Base-by-base conservation (phyloP, 2,329 filamentous ascomycete genomes). In the Colletotrichum sp. region DNA sequence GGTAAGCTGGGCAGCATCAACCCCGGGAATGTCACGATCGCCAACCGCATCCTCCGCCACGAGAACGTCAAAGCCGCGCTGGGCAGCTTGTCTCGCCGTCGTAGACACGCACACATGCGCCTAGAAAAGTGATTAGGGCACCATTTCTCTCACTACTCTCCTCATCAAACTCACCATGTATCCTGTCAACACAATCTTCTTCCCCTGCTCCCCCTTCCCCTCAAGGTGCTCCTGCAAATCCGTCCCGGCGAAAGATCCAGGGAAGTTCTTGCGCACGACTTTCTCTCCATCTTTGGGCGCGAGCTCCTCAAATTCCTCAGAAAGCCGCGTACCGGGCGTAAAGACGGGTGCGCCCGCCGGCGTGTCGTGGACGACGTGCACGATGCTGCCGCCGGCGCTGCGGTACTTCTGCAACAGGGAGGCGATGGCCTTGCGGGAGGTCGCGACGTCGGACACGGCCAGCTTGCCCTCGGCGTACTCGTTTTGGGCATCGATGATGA, bases 401-500 rank as follows among this genome's bases (percentile, higher is more conserved):
- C 93, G 89, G 83, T 94, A 95, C 77, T 88, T 91, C 24, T 89
- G 82, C 1, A 95, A 86, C 1, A 95, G 85, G 0, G 84, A 80
- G 0, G 88, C 85, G 74, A 94, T 94, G 15, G 86, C 90, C 36
- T 88, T 87, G 77, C 92, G 89, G 7, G 90, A 91, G 6, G 85
- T 77, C 0, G 85, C 80, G 1, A 92, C 87, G 76, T 93, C 88
- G 55, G 87, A 84, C 39, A 92, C 90, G 26, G 88, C 87, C 1
- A 94, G 88, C 6, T 88, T 85, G 63, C 93, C 93, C 3, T 87
- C 83, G 13, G 90, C 89, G 78, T 93, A 94, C 83, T 95, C 93
- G 80, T 94, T 94, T 80, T 95, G 93, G 2, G 93, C 93, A 81
- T 94, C 92, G 80, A 94, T 92, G 83, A 94, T 94, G 79, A 94